Base-by-base conservation (phyloP, 2,329 filamentous ascomycete genomes). In the Colletotrichum liaoningense region DNA sequence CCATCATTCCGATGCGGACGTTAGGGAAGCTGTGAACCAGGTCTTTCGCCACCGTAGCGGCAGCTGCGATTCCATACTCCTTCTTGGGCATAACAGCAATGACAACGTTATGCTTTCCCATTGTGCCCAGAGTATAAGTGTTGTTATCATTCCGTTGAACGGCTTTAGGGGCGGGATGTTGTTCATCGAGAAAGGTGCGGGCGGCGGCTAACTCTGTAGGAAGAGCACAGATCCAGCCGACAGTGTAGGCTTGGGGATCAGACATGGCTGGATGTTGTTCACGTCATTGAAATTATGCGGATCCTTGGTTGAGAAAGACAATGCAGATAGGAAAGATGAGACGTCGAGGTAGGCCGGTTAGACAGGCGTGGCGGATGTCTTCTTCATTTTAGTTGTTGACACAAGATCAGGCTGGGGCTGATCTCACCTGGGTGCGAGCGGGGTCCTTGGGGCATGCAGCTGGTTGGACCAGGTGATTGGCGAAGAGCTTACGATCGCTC, bases 61-160 rank as follows among this genome's bases (percentile, higher is more conserved):
- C 79, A n/a, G 75, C 74, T 1, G 19, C 63, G 1, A 72, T 78
- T 0, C 81, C 81, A 54, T 81, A 80, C 5, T 77, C 65, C 9
- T 76, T 78, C 8, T 76, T 62, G 0, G 80, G 79, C 4, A 82
- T 52, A 2, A 64, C 72, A 3, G 77, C 76, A 26, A 85, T 79
- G 12, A 83, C 83, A 5, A 84, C 74, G 46, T 85, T 81, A 65
- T 84, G 81, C 11, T 67, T 68, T 0, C 78, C 78, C 0, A 84
- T 80, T 0, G 54, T 72, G 1, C 83, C 83, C 0, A 81, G 74
- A 6, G 72, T 74, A 60, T 85, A 85, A 8, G 1, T 55, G 38
- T 78, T 79, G 59, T 77, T 78, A 30, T 81, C 81, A 14, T 78
- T 26, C 26, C 26, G 35, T 2, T 8, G 49, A 0, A 63, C 11